A percentile compares a stretch with the other conserved stretches of the same genome.
These are phyloP conservation scores for Euphorbia schlechtendalii DNA, from an alignment of 441 rosid species.

Conservation along the genomic window DNA sequence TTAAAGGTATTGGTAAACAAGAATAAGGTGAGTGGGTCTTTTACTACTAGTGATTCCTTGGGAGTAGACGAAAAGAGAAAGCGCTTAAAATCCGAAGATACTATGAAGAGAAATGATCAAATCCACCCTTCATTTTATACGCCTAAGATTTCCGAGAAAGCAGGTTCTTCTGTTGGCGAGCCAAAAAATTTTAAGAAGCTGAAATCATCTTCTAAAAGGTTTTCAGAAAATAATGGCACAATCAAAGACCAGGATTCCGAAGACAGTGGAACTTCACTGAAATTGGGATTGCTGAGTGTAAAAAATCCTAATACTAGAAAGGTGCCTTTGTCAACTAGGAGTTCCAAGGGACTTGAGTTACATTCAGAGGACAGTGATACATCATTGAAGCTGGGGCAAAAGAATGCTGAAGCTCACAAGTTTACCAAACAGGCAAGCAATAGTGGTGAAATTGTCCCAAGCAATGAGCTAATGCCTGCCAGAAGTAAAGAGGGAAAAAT, in stretches of 20 bases:
- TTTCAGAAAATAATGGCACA: constrained; percentile 12
- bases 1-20: constrained; percentile 87
- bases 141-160: constrained; percentile 36
- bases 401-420: constrained; percentile 29
- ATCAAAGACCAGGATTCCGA: constrained; percentile 21
- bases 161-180: constrained; percentile 28
- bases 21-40: constrained; percentile 45
- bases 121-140: constrained; percentile 30
- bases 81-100: constrained; percentile 36
- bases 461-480: constrained; percentile 31
- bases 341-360: constrained; percentile 27
- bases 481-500: constrained; percentile 49
- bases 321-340: constrained; percentile 28
- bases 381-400: constrained; percentile 37
- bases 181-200: constrained; percentile 33
- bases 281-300: constrained; percentile 14
- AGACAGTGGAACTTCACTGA: constrained; percentile 22
- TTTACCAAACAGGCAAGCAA: constrained; percentile 28
- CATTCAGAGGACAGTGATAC: constrained; percentile 50
- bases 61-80: constrained; percentile 35
- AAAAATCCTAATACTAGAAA: constrained; percentile 12
- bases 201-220: constrained; percentile 23
- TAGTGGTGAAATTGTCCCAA: constrained; percentile 37
- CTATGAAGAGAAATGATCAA: constrained; percentile 38
- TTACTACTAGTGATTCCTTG: constrained; percentile 31